Conservation (phyloP, 495 filamentous ascomycete genomes). For the Astrocystis sublimbata region DNA sequence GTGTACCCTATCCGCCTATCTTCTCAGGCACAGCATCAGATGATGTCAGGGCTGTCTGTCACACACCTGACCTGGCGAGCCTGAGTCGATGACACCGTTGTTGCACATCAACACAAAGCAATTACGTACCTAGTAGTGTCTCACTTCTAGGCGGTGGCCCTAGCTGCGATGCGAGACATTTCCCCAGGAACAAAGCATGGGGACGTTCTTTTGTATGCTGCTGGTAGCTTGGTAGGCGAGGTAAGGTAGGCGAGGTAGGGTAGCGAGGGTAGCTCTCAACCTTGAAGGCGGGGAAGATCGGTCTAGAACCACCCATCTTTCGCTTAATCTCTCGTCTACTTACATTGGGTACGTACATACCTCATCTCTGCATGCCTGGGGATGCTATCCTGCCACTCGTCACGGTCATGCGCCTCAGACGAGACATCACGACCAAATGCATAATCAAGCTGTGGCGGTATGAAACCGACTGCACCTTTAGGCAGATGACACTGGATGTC, state of each 20-base stretch:
- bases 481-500: slow-evolving; percentile 20
- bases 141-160: not conserved
- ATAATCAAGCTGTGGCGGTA: slow-evolving; percentile 19
- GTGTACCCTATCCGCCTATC: not conserved
- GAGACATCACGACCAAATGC: slow-evolving; percentile 8
- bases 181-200: not conserved
- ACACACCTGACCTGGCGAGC: no score
- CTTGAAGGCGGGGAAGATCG: slow-evolving; percentile 3
- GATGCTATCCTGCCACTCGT: not conserved
- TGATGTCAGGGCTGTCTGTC: slow-evolving; percentile 1
- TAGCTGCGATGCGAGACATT: slow-evolving; percentile 4
- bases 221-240: no score
- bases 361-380: not conserved
- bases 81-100: not conserved
- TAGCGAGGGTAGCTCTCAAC: not conserved
- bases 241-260: no score
- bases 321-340: not conserved
- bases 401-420: not conserved
- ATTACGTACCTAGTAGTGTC: slow-evolving; percentile 3
- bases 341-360: no score
- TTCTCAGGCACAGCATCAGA: not conserved
- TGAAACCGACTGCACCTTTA: slow-evolving; percentile 19
- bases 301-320: not conserved
- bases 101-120: slow-evolving; percentile 3
- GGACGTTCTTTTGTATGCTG: not conserved